Percentiles rank a stretch among this genome's conserved stretches.
phyloP scores from a whole-genome alignment of 345 rosid species.

The Melaleuca quinquenervia region DNA sequence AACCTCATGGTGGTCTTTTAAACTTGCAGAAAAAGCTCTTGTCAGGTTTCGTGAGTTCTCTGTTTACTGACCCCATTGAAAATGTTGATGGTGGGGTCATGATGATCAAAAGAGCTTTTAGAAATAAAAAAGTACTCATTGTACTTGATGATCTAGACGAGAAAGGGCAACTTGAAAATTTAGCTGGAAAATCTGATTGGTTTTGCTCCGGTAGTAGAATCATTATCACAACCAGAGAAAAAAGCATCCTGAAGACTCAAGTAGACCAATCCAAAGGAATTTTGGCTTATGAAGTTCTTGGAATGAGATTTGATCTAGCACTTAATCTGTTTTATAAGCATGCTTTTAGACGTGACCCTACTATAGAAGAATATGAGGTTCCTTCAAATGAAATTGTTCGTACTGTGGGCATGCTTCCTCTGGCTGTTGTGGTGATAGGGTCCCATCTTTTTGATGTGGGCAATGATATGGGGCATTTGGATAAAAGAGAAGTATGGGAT shows the following conservation, averaged over 20 bases:
- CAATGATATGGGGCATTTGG: fast-evolving
- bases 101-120: background rate
- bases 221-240: background rate
- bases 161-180: background rate
- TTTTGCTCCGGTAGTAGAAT: background rate
- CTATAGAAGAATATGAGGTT: fast-evolving
- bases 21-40: background rate
- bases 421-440: background rate
- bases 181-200: background rate
- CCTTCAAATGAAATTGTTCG: background rate
- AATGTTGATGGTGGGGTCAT: background rate
- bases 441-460: background rate
- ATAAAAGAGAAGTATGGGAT: background rate
- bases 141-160: background rate
- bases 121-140: background rate
- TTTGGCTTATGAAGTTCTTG: background rate
- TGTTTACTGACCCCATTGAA: background rate
- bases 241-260: background rate
- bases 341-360: fast-evolving
- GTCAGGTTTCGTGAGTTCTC: background rate
- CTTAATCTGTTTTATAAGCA: background rate
- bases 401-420: background rate
- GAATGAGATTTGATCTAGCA: background rate
- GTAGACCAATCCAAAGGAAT: background rate
- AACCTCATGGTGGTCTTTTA: background rate